Evolutionary conservation across 768 basidiomycete genomes (phyloP).

Genomic region (Tephrocybe sp.): DNA sequence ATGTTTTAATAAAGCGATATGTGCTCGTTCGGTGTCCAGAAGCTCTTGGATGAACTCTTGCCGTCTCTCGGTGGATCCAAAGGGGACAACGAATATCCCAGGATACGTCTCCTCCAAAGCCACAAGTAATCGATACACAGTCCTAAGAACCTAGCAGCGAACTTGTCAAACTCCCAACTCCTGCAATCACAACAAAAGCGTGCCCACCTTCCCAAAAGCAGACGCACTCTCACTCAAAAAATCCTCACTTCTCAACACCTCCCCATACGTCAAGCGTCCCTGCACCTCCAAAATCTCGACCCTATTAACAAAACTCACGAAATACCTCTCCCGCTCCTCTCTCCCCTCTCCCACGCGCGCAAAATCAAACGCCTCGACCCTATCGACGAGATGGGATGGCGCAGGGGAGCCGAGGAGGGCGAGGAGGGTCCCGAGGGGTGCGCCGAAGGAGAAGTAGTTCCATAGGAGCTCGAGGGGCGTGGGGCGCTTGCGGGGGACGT

Average conservation of each 20-base stretch:
- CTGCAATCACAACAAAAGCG: too few species aligned
- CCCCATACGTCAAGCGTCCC: slow-evolving; percentile 33
- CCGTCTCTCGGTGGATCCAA: slow-evolving; percentile 24
- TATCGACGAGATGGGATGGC: slow-evolving; percentile 27
- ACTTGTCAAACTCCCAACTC: not conserved
- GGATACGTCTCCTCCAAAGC: slow-evolving; percentile 37
- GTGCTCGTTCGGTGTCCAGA: slow-evolving; percentile 30
- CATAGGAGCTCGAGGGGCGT: slow-evolving; percentile 32
- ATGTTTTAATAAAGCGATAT: slow-evolving; percentile 26
- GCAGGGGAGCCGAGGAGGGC: slow-evolving; percentile 38
- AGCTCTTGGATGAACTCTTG: slow-evolving; percentile 29
- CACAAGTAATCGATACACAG: slow-evolving; percentile 31
- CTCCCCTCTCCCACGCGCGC: slow-evolving; percentile 24
- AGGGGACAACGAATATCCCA: slow-evolving; percentile 31
- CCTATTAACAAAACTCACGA: slow-evolving; percentile 34
- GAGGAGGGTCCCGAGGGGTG: slow-evolving; percentile 33
- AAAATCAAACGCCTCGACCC: slow-evolving; percentile 30
- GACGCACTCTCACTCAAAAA: slow-evolving; percentile 29
- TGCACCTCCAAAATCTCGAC: slow-evolving; percentile 34
- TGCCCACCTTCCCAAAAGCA: slow-evolving; percentile 36
- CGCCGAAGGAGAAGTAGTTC: slow-evolving; percentile 37
- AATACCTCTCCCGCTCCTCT: slow-evolving; percentile 28
- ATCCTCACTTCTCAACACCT: slow-evolving; percentile 39
- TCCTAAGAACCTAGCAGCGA: slow-evolving; percentile 31
- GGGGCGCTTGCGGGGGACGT: slow-evolving; percentile 23